Percentiles rank a stretch among this genome's conserved stretches.
Conservation (phyloP, 805 yeast genomes). For the Wickerhamiella kurtzmanii region DNA sequence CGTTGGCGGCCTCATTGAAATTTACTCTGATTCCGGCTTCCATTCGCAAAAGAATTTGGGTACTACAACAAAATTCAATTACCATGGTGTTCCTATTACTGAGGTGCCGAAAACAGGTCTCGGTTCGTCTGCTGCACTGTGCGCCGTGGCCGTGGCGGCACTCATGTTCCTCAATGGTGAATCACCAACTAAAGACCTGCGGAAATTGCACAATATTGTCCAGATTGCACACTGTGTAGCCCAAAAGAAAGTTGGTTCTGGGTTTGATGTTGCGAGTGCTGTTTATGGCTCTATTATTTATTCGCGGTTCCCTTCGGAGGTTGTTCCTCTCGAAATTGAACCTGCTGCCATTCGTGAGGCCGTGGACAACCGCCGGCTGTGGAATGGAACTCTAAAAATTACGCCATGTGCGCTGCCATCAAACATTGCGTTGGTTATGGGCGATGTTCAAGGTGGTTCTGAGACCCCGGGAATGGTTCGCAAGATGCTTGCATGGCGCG, state of each 20-base stretch:
- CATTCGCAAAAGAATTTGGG: conserved; percentile 58
- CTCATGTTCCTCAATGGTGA: neutral
- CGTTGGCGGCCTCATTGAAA: conserved; percentile 33
- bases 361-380: conserved; percentile 26
- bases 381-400: conserved; percentile 41
- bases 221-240: conserved; percentile 89
- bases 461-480: conserved; percentile 86
- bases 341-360: conserved; percentile 12
- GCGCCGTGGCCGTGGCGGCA: conserved; percentile 54
- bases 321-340: conserved; percentile 26
- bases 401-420: conserved; percentile 51
- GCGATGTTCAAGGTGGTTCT: conserved; percentile 85
- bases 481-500: conserved; percentile 59
- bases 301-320: conserved; percentile 52
- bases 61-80: conserved; percentile 33
- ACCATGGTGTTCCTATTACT: conserved; percentile 45
- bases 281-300: conserved; percentile 80
- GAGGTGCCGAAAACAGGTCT: conserved; percentile 86
- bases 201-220: conserved; percentile 62
- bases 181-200: conserved; percentile 9
- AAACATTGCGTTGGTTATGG: conserved; percentile 65
- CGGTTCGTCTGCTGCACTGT: conserved; percentile 92
- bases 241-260: conserved; percentile 91
- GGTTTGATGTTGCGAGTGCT: conserved; percentile 95
- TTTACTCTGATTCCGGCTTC: conserved; percentile 78